These are phyloP conservation scores for Carex parvula DNA, from an alignment of 176 grass and related monocot species.

Conservation along the genomic window DNA sequence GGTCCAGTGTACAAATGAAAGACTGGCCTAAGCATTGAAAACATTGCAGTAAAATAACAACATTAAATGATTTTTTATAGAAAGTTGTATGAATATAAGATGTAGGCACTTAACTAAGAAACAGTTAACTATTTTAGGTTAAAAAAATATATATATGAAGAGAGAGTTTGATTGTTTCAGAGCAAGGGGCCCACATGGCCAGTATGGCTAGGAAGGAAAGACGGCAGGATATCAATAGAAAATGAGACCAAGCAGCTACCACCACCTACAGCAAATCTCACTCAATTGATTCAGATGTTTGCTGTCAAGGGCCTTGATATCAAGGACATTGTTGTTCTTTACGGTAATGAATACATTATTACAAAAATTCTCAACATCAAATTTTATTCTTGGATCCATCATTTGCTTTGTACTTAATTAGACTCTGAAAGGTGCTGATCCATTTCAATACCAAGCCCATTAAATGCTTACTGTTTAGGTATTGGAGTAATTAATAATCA, in stretches of 20 bases:
- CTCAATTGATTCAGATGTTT: conserved; percentile 40
- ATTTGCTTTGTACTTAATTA: background rate
- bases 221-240: conserved; percentile 43
- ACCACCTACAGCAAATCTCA: conserved; percentile 52
- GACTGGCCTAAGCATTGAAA: no score
- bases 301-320: conserved; percentile 39
- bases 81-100: no score
- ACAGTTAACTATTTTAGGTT: no score
- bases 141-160: no score
- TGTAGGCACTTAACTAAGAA: no score
- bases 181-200: conserved; percentile 50
- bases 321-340: conserved; percentile 70
- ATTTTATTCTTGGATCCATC: background rate
- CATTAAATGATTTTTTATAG: no score
- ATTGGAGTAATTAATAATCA: no score
- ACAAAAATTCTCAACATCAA: background rate
- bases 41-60: no score
- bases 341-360: conserved; percentile 15
- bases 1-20: no score
- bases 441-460: no score
- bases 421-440: no score
- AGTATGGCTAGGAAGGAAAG: conserved; percentile 46
- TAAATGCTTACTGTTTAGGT: no score
- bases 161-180: background rate
- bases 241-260: conserved; percentile 47